These are phyloP conservation scores for Aspergillus aculeatinus DNA, from an alignment of 2,329 filamentous ascomycete genomes.

Conservation along the genomic window DNA sequence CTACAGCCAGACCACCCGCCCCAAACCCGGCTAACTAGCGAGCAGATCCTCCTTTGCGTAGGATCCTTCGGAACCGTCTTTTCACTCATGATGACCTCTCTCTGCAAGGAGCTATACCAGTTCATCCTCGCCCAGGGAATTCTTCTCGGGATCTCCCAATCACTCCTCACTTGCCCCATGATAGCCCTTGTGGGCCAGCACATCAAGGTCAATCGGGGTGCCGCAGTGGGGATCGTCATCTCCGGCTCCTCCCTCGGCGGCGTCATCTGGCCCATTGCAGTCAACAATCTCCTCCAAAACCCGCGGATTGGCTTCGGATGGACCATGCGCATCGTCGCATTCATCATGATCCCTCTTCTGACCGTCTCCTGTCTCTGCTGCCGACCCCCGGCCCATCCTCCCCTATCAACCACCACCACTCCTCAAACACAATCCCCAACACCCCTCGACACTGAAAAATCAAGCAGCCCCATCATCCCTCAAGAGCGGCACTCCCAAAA, in stretches of 20 bases:
- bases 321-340: constrained; percentile 43
- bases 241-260: constrained; percentile 37
- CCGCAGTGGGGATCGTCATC: constrained; percentile 35
- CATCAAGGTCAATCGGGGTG: constrained; percentile 29
- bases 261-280: constrained; percentile 37
- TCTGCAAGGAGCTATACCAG: constrained; percentile 39
- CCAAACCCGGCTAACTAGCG: not conserved
- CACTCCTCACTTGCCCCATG: constrained; percentile 30
- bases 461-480: not conserved
- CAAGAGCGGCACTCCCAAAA: not conserved
- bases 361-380: constrained; percentile 28
- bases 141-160: constrained; percentile 32
- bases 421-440: not conserved
- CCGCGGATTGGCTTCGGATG: constrained; percentile 31
- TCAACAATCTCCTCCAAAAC: constrained; percentile 30
- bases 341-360: constrained; percentile 42
- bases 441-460: not conserved
- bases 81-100: constrained; percentile 38
- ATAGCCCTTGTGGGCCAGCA: constrained; percentile 32
- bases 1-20: not conserved
- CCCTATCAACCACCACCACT: not conserved
- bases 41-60: constrained; percentile 28
- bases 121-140: constrained; percentile 42
- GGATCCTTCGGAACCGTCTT: constrained; percentile 32
- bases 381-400: not conserved